phyloP scores from a whole-genome alignment of 2,329 filamentous ascomycete species.

The Epichloe coenophiala region DNA sequence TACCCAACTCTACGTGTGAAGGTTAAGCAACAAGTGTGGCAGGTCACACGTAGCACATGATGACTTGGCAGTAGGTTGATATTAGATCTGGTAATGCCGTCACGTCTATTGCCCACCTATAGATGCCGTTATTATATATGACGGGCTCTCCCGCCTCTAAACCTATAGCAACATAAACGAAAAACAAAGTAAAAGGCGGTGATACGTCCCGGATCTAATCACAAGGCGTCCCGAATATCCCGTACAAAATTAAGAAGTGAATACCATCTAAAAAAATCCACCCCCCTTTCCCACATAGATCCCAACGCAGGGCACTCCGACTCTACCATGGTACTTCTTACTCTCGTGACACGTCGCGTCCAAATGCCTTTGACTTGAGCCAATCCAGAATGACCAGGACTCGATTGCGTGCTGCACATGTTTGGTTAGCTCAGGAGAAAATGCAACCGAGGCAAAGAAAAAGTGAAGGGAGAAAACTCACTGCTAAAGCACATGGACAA shows the following conservation, averaged over 20 bases:
- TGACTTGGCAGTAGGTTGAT: background rate
- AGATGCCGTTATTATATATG: background rate
- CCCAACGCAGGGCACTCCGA: background rate
- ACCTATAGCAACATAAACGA: background rate
- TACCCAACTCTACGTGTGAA: no score
- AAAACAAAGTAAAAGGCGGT: background rate
- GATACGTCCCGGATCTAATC: background rate
- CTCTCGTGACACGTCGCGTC: constrained; percentile 83
- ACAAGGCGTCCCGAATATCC: background rate
- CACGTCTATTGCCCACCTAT: background rate
- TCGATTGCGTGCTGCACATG: constrained; percentile 65
- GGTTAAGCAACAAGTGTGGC: no score
- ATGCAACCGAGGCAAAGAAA: background rate
- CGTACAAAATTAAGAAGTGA: background rate
- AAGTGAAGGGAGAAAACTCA: constrained; percentile 38
- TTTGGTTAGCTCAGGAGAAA: constrained; percentile 7
- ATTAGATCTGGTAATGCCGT: background rate
- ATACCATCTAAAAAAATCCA: background rate
- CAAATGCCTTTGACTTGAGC: constrained; percentile 94
- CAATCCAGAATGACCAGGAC: constrained; percentile 88
- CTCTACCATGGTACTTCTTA: constrained; percentile 24
- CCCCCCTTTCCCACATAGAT: background rate
- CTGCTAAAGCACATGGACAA: constrained; percentile 99
- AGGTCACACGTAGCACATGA: background rate
- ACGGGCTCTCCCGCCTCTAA: background rate